Conservation (phyloP, 352 stramenopile species). For the Globisporangium orthogonon region DNA sequence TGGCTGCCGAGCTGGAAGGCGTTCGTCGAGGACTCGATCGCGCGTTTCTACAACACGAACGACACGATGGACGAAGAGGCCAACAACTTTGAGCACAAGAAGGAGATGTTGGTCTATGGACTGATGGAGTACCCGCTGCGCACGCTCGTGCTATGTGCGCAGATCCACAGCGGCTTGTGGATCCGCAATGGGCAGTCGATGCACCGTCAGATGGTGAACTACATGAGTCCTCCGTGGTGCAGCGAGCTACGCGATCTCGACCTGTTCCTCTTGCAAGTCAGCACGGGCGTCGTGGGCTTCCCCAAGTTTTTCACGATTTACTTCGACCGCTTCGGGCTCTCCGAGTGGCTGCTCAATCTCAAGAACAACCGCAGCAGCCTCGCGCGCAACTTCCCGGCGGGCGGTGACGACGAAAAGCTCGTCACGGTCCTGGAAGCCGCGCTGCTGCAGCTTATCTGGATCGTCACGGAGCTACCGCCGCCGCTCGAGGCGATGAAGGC, state of each 20-base stretch:
- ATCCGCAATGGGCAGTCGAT: constrained; percentile 84
- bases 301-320: constrained; percentile 71
- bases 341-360: constrained; percentile 66
- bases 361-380: constrained; percentile 40
- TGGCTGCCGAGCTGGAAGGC: constrained; percentile 47
- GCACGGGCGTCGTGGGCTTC: constrained; percentile 49
- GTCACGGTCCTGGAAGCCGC: constrained; percentile 66
- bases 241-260: constrained; percentile 70
- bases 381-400: constrained; percentile 25
- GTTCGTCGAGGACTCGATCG: constrained; percentile 46
- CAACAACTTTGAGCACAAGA: constrained; percentile 26
- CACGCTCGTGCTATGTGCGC: constrained; percentile 63
- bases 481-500: constrained; percentile 54
- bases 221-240: constrained; percentile 68
- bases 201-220: constrained; percentile 76
- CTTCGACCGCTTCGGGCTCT: constrained; percentile 75
- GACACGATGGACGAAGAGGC: constrained; percentile 20
- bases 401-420: constrained; percentile 52
- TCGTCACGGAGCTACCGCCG: constrained; percentile 79
- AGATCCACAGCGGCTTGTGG: constrained; percentile 77
- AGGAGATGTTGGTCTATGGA: constrained; percentile 56
- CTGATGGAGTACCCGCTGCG: constrained; percentile 79
- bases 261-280: constrained; percentile 68
- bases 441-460: constrained; percentile 80
- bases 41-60: constrained; percentile 16